Base-by-base conservation (phyloP, 2,329 filamentous ascomycete genomes). In the Colletotrichum tabaci region DNA sequence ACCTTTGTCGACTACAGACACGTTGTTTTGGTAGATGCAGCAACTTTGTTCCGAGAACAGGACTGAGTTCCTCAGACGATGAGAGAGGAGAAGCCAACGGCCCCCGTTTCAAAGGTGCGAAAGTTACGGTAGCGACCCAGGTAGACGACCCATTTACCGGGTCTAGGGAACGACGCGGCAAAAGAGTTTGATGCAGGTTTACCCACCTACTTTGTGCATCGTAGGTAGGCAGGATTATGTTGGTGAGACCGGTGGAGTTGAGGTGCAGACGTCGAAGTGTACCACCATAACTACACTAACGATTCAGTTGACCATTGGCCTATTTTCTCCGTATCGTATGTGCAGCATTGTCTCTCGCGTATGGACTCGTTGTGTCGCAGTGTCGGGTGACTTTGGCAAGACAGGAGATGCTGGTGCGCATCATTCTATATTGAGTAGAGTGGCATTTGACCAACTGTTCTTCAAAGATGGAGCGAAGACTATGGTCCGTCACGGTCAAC, bases 131-230 rank as follows among this genome's bases (percentile, higher is more conserved):
- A 58, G 49, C 57, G 58, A 23, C 30, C 18, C 35, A 50, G 18
- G 50, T 30, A 35, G 9, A 67, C 53, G 62, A 30, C 46, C 65
- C 58, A 44, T 64, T 53, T 63, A 64, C 69, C 69, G 58, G 69
- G 69, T 69, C 53, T 35, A 49, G 60, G 58, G 60, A 23, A 62
- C 64, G 23, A 7, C 9, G n/a, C 57, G 53, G 58, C 53, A 47
- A 21, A 63, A 30, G 50, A 35, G 50, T 46, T 46, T 46, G 30
- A 47, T 23, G 26, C 18, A 13, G 64, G 57, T 26, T 21, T 35
- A 35, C 30, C 30, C 5, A 7, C 30, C 30, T 35, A 35, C 30
- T 35, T 10, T 35, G 30, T 35, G 9, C 6, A 8, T 30, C 30
- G 30, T 30, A 30, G 30, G 30, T 62, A 40, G 57, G 63, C 50